Evolutionary conservation across 164 flowering plant species (phyloP), one percentile per base, ranked within the genome.

Genomic region (Magnolia sinica): DNA sequence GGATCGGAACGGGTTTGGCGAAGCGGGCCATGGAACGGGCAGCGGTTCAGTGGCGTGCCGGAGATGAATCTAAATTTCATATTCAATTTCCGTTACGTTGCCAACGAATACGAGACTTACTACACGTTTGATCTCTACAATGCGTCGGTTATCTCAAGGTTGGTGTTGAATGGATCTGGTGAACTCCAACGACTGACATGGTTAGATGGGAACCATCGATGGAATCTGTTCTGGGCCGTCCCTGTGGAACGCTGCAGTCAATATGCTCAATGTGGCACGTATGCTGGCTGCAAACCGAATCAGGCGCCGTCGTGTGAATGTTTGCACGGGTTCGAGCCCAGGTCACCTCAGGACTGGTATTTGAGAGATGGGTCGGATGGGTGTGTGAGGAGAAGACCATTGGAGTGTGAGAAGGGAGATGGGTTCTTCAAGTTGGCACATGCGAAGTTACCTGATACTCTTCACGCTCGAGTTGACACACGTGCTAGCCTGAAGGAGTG

Each of bases 41-140:
- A 86, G 0, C 83, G 88, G 7, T 70, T 7, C 2, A 64, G 37
- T 1, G 91, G 89, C 9, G 81, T 75, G 51, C 87, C 88, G 0
- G 85, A 88, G 71, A 2, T 73, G 0, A 77, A 72, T 64, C 4
- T 88, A 7, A 14, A 50, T 66, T 71, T 76, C 90, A 6, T 37
- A 65, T 2, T 14, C 74, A 37, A 37, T 37, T 37, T 37, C 50
- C 19, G 64, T 19, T 59, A 24, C 6, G 76, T 51, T 3, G 24
- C 16, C 50, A 50, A 55, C 1, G 37, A 72, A 13, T 7, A 58
- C 9, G 64, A 13, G 20, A 55, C 45, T 16, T 72, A 72, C 20
- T 52, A 24, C 74, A 22, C 37, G 6, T 37, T 8, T 29, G 7
- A 23, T 31, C n/a, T 59, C 16, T 10, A 16, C 11, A 50, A 76